A percentile compares a stretch with the other conserved stretches of the same genome.
Conservation (phyloP, 331 rosid species). For the Malus hybrid region DNA sequence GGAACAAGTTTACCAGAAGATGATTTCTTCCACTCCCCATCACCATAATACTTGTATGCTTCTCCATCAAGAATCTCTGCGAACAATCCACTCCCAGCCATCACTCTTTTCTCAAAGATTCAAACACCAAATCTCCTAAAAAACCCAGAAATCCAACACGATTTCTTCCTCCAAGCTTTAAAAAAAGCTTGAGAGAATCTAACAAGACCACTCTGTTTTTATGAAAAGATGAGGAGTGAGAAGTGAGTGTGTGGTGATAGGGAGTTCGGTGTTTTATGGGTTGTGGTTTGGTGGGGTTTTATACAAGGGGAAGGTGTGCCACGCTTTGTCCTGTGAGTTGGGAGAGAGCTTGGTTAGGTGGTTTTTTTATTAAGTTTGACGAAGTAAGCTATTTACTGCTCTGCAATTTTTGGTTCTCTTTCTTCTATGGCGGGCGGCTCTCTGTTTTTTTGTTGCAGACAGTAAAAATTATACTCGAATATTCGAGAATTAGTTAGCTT, state of each 20-base stretch:
- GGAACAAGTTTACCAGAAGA: slow-evolving; percentile 73
- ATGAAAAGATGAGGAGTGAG: not conserved
- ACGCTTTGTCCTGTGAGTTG: slow-evolving; percentile 13
- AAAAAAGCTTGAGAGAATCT: not conserved
- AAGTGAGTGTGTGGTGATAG: not conserved
- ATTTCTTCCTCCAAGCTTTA: not conserved
- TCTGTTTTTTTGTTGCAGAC: not conserved
- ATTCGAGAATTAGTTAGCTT: not conserved
- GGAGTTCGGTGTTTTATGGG: slow-evolving; percentile 14
- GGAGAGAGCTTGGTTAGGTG: slow-evolving; percentile 32
- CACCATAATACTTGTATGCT: slow-evolving; percentile 66
- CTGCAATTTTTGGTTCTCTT: no score
- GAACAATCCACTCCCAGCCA: slow-evolving; percentile 79
- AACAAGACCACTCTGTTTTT: not conserved
- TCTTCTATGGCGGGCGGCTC: not conserved
- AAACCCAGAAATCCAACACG: not conserved
- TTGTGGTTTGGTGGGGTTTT: slow-evolving; percentile 21
- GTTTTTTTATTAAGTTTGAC: slow-evolving; percentile 36
- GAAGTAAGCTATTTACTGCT: slow-evolving; percentile 9
- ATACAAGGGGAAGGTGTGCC: slow-evolving; percentile 43
- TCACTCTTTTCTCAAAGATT: not conserved
- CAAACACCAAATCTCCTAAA: not conserved
- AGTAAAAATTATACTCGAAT: not conserved
- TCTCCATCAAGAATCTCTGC: slow-evolving; percentile 81
- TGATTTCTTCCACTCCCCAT: slow-evolving; percentile 90